Evolutionary conservation across 345 rosid genomes (phyloP), one percentile per base, ranked within the genome.

Genomic region (Eucalyptus camaldulensis): DNA sequence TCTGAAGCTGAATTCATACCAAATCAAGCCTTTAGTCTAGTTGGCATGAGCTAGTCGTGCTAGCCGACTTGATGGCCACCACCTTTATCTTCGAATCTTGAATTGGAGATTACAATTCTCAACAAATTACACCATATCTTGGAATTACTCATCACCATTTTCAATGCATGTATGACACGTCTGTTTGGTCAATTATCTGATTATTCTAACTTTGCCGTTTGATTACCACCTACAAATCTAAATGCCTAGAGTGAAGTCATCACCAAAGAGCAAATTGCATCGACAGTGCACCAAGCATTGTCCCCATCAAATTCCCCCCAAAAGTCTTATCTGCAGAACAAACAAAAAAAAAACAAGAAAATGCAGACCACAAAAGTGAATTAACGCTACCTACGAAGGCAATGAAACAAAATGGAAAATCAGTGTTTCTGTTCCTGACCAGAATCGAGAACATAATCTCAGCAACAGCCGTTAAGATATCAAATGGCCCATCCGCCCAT

Each of bases 11-110:
- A 69, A 69, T 31, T 15, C 22, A 69, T 69, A 69, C 12, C 13
- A 19, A 56, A 24, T 56, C 13, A 5, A 10, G 29, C 1, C 62
- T 56, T 56, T 0, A 56, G 4, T 19, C 58, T 53, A 21, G 25
- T 53, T 53, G 24, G 4, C 45, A 21, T 0, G 0, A 53, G 25
- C 83, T 4, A 21, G 45, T 10, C 83, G 1, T 19, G 45, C 3
- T 33, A 37, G 27, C 47, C 1, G 0, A 22, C 47, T 21, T 2
- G 47, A 12, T 11, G 47, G 47, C 15, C 45, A 19, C 27, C 8
- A 10, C 27, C 27, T 19, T 37, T 19, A 37, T 12, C 83, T 21
- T 12, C 8, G 1, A 40, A 76, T 76, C 47, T 21, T 6, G 47
- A 37, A 13, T 11, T 6, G 83, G 9, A 76, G 21, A 76, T 76